Base-by-base conservation (phyloP, 202 grass and related monocot genomes). In the Setaria italica region DNA sequence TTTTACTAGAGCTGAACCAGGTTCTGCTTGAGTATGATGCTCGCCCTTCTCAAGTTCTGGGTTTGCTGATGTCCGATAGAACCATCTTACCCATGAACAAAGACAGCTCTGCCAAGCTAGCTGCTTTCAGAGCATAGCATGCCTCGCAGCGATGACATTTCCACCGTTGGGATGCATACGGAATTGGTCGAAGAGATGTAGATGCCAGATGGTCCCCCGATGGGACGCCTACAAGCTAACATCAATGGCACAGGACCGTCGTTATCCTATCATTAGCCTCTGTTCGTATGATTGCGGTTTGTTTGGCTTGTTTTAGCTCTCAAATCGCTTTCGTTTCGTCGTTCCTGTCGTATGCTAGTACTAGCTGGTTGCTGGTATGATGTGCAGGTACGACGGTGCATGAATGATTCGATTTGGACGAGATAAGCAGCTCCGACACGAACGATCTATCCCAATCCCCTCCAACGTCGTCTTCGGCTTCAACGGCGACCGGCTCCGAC, bases 341-440 rank as follows among this genome's bases (percentile, higher is more conserved):
- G 14, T 56, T 76, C 59, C 15, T 76, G 19, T 32, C 49, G 71
- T 56, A 69, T 10, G 5, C 32, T 42, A 68, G 47, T 6, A 15
- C 30, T 34, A 39, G 62, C 47, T 66, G 30, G 33, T 34, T 21
- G 63, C 47, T 66, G 30, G 14, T 66, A 37, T 39, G 6, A 66
- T 66, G 63, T 35, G 32, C 62, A 65, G 14, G 25, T 5, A 35
- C 2, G 5, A 65, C 35, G 33, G 35, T 32, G 34, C 67, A 30
- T 43, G 35, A 11, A 41, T 35, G 77, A 80, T 65, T 81, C 32
- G 79, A 58, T 81, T 45, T 53, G 33, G 29, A 74, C 2, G 19
- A 63, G 29, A 74, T 3, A 11, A 63, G 4, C 9, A 6, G 11
- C 6, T 55, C 17, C 69, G 17, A 51, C 46, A 17, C 47, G 19